phyloP scores from a whole-genome alignment of 768 basidiomycete genomes.

The Mycena alexandri region DNA sequence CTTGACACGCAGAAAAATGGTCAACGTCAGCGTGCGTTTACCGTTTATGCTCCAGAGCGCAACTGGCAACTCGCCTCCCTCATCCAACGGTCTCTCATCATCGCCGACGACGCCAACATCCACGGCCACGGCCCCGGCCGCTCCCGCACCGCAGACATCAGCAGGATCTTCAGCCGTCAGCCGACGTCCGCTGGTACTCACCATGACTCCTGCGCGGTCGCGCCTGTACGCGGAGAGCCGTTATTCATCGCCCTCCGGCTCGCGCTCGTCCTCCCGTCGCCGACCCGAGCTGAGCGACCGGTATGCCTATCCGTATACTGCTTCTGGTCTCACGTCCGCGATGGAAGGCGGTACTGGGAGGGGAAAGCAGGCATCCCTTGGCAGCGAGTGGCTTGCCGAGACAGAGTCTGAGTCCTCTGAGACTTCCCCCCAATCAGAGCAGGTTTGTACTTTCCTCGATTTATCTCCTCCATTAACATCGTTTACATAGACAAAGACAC shows the following conservation, averaged over 20 bases:
- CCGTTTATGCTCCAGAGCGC: conserved; percentile 71
- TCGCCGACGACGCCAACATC: not conserved
- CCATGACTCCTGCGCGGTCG: conserved; percentile 17
- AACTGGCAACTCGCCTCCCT: not conserved
- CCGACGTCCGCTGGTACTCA: conserved; percentile 16
- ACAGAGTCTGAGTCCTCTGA: conserved; percentile 9
- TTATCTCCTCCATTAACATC: too few species aligned
- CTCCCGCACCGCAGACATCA: not conserved
- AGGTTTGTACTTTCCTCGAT: not conserved
- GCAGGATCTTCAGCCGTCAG: not conserved
- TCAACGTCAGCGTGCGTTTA: conserved; percentile 70
- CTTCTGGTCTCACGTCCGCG: not conserved
- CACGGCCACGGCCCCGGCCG: not conserved
- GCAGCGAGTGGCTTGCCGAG: conserved; percentile 5
- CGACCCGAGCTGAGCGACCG: not conserved
- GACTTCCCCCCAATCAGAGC: not conserved
- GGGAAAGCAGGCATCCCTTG: not conserved
- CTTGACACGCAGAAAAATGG: conserved; percentile 68
- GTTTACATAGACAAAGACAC: too few species aligned
- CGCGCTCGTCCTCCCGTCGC: conserved; percentile 19
- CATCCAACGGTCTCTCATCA: not conserved
- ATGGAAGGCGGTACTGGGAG: not conserved
- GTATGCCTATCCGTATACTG: not conserved
- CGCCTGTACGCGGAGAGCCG: conserved; percentile 15
- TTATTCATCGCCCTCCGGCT: not conserved